Conservation (phyloP, 352 stramenopile species). For the Pythium dissimile region DNA sequence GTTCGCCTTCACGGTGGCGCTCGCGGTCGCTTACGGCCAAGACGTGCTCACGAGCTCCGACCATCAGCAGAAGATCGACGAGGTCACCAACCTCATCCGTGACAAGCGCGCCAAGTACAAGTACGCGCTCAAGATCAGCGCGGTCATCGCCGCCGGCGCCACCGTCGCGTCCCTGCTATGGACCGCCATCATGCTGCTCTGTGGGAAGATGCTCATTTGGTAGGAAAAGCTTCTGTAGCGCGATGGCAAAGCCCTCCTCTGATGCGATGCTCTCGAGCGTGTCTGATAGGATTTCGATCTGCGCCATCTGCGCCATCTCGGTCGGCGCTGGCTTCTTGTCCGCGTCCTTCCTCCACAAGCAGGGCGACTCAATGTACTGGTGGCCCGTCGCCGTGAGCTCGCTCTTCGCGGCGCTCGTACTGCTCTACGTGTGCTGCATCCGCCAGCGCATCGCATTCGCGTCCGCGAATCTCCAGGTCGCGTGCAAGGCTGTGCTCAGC, state of each 20-base stretch:
- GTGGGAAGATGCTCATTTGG: slow-evolving; percentile 65
- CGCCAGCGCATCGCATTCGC: slow-evolving; percentile 66
- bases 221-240: slow-evolving; percentile 1
- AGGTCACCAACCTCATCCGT: slow-evolving; percentile 45
- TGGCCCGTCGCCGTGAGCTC: slow-evolving; percentile 40
- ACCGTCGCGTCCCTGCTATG: slow-evolving; percentile 41
- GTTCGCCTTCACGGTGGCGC: slow-evolving; percentile 27
- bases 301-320: slow-evolving; percentile 36
- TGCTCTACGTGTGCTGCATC: slow-evolving; percentile 58
- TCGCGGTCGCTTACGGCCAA: slow-evolving; percentile 59
- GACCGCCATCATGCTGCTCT: slow-evolving; percentile 50
- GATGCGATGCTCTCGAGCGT: not conserved
- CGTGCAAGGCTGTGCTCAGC: slow-evolving; percentile 64
- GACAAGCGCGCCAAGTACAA: slow-evolving; percentile 56
- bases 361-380: slow-evolving; percentile 41
- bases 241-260: no score
- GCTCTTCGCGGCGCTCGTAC: slow-evolving; percentile 40
- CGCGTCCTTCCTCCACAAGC: slow-evolving; percentile 38
- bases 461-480: slow-evolving; percentile 77
- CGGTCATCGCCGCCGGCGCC: slow-evolving; percentile 35
- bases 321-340: slow-evolving; percentile 33
- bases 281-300: slow-evolving; percentile 33
- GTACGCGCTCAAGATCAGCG: slow-evolving; percentile 48
- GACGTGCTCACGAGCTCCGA: slow-evolving; percentile 28
- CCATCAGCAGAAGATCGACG: slow-evolving; percentile 36